Base-by-base conservation (phyloP, 2,329 filamentous ascomycete species). In the Raffaelea arxii region DNA sequence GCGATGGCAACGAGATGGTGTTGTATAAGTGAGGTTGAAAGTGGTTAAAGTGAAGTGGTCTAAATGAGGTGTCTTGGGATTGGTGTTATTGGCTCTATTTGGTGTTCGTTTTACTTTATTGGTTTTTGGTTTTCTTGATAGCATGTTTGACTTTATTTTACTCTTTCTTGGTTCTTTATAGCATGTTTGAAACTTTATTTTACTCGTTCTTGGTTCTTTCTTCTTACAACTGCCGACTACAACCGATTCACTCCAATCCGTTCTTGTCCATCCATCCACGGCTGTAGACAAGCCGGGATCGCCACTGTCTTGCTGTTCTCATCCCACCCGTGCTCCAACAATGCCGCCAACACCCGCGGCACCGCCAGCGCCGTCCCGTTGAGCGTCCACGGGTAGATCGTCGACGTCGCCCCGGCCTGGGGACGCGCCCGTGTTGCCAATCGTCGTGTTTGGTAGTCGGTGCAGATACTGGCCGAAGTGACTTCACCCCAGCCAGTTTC, bases 361-460 rank as follows among this genome's bases (percentile, higher is more conserved):
- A 97, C 84, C 1, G 92, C 92, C 57, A 97, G 71, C 1, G 91
- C 92, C 2, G 92, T 98, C 1, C 91, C 94, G 61, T 98, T 98
- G 32, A 94, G 74, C 0, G 92, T 98, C 68, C 86, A 88, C 14
- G 90, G 88, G 62, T 88, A 97, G n/a, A n/a, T n/a, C n/a, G n/a
- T n/a, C n/a, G n/a, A n/a, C 2, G 74, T 71, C 36, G 84, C 66
- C n/a, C 67, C 65, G 21, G 67, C 66, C 44, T 65, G 68, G 12
- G 72, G 51, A 51, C 82, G 80, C 40, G 86, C 70, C 36, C 84
- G 76, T 14, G 92, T 96, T 24, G 79, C 82, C 30, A 98, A 70
- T 16, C 92, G 76, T 24, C 92, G 75, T 23, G 78, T 84, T 69
- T 98, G 92, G 66, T 97, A 98, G 64, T 98, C 92, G 2, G 87